These are phyloP conservation scores for Leucaena leucocephala DNA, from an alignment of 306 rosid genomes.

Conservation along the genomic window DNA sequence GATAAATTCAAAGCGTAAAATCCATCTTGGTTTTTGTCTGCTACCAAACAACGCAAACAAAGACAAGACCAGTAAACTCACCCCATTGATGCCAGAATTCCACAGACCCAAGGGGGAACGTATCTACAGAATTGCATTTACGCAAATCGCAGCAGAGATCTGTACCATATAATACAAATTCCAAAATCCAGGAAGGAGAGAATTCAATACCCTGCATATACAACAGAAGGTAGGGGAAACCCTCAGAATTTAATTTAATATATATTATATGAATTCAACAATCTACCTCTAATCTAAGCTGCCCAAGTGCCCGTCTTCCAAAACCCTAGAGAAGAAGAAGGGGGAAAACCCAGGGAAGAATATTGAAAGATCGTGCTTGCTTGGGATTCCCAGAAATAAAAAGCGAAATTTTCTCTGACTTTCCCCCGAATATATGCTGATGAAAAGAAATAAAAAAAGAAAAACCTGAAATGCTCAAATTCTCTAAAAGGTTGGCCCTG, in stretches of 20 bases:
- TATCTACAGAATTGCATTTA: slow-evolving; percentile 57
- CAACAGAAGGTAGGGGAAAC: slow-evolving; percentile 10
- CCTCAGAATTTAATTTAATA: slow-evolving; percentile 14
- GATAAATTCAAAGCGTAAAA: neutral
- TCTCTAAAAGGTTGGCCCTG: neutral
- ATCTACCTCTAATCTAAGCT: neutral
- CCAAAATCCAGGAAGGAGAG: slow-evolving; percentile 33
- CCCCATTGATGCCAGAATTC: slow-evolving; percentile 72
- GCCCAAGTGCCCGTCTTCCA: neutral
- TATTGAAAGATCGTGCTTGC: neutral
- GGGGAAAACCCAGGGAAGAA: neutral
- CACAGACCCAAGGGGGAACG: slow-evolving; percentile 65
- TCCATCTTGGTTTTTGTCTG: neutral
- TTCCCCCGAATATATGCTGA: neutral
- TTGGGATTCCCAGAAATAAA: neutral
- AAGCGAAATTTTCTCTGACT: neutral
- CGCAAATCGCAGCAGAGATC: slow-evolving; percentile 38
- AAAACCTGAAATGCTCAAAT: neutral
- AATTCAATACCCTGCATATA: slow-evolving; percentile 40
- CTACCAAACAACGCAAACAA: slow-evolving; percentile 17
- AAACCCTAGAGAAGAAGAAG: neutral
- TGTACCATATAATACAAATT: slow-evolving; percentile 30
- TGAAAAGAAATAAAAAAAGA: neutral
- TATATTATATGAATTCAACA: neutral
- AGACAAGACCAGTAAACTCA: slow-evolving; percentile 46